Percentiles rank a stretch among this genome's conserved stretches.
These are phyloP conservation scores for Dicorynia guianensis DNA, from an alignment of 306 rosid genomes.

Conservation along the genomic window DNA sequence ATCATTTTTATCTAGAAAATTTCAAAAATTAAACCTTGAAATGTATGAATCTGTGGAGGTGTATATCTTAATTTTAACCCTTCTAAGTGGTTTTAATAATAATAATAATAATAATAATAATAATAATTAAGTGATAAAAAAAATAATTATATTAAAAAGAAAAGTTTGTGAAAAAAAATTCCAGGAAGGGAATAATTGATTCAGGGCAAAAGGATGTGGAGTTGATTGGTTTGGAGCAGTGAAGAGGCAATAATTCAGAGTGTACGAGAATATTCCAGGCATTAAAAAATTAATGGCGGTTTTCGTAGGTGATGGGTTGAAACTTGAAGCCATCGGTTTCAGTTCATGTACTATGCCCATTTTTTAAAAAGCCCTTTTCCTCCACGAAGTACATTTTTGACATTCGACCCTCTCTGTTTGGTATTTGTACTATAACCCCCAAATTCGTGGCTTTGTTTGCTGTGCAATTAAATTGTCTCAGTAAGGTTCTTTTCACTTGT, in stretches of 20 bases:
- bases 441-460: constrained; percentile 20
- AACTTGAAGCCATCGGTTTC: constrained; percentile 43
- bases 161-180: background rate
- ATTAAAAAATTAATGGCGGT: constrained; percentile 39
- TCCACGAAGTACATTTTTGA: constrained; percentile 15
- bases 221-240: constrained; percentile 30
- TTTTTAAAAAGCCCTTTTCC: constrained; percentile 32
- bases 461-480: background rate
- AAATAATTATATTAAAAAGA: background rate
- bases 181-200: too few species aligned
- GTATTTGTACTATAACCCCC: constrained; percentile 42
- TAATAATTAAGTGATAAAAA: too few species aligned
- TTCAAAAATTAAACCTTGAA: too few species aligned
- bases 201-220: background rate
- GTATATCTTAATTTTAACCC: too few species aligned
- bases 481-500: constrained; percentile 48
- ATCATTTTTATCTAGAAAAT: too few species aligned
- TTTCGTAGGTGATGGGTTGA: constrained; percentile 43
- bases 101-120: too few species aligned
- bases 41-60: too few species aligned
- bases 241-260: background rate
- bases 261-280: constrained; percentile 30
- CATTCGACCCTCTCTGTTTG: constrained; percentile 49
- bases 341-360: constrained; percentile 48
- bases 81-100: too few species aligned